Percentiles rank a stretch among this genome's conserved stretches.
Evolutionary conservation across 2,329 filamentous ascomycete species (phyloP).

Genomic region (Diaporthe nobilis): DNA sequence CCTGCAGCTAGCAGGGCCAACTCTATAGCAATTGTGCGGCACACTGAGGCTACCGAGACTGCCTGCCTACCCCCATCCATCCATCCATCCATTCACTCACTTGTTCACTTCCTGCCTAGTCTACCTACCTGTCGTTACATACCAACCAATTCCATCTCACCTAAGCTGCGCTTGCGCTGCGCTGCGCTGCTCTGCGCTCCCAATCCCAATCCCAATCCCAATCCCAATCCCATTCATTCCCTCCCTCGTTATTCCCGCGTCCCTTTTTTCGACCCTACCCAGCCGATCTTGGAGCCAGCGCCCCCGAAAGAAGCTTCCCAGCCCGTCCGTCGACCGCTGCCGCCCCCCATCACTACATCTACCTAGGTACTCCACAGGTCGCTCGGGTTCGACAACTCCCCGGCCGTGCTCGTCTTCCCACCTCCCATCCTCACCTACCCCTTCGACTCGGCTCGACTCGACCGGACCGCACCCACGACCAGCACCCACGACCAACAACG

Average conservation of each 20-base stretch:
- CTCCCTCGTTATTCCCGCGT: constrained; percentile 34
- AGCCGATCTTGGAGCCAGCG: constrained; percentile 14
- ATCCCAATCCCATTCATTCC: constrained; percentile 13
- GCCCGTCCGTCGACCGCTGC: constrained; percentile 16
- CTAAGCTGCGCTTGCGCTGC: constrained; percentile 19
- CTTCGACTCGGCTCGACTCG: constrained; percentile 15
- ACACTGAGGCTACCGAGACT: constrained; percentile 16
- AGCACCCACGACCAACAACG: background rate
- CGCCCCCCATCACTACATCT: constrained; percentile 20
- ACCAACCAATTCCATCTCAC: constrained; percentile 17
- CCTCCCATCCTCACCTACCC: background rate
- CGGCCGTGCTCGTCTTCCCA: constrained; percentile 22
- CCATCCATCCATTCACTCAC: background rate
- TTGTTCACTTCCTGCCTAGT: background rate
- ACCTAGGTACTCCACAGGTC: constrained; percentile 29
- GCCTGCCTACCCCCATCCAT: background rate
- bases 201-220: background rate
- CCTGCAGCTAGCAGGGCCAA: constrained; percentile 23
- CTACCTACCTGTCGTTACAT: constrained; percentile 10
- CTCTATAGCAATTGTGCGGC: background rate
- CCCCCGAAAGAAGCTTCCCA: constrained; percentile 29
- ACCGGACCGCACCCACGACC: background rate
- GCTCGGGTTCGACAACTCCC: constrained; percentile 29
- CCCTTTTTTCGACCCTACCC: constrained; percentile 25
- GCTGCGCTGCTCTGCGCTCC: constrained; percentile 12